Conservation (phyloP, 1,284 basidiomycete genomes). For the Leccinum pseudoinsigne region DNA sequence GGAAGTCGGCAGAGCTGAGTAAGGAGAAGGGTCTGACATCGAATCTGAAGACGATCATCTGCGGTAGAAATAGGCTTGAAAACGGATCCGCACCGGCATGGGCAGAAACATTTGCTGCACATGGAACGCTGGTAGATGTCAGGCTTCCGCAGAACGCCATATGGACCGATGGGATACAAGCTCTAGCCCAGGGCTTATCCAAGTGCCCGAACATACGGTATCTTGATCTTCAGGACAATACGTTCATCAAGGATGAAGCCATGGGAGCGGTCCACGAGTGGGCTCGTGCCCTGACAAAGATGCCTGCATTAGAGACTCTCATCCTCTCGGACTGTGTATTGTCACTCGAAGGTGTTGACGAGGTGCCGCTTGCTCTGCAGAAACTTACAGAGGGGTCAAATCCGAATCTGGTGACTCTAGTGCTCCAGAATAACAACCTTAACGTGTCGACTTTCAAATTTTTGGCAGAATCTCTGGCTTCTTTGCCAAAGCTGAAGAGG, state of each 20-base stretch:
- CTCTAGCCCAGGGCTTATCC: slow-evolving; percentile 76
- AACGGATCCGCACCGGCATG: slow-evolving; percentile 85
- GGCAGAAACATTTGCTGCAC: slow-evolving; percentile 88
- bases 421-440: slow-evolving; percentile 91
- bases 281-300: slow-evolving; percentile 61
- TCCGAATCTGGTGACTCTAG: slow-evolving; percentile 70
- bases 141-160: slow-evolving; percentile 98
- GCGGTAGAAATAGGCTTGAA: slow-evolving; percentile 94
- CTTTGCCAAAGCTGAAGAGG: slow-evolving; percentile 58
- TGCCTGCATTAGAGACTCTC: slow-evolving; percentile 79
- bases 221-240: slow-evolving; percentile 97
- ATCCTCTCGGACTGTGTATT: slow-evolving; percentile 95
- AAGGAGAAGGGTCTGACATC: slow-evolving; percentile 67
- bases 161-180: slow-evolving; percentile 89
- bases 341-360: slow-evolving; percentile 62
- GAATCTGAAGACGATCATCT: slow-evolving; percentile 82
- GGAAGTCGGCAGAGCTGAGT: slow-evolving; percentile 73
- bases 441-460: slow-evolving; percentile 69
- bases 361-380: slow-evolving; percentile 63
- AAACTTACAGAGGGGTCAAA: slow-evolving; percentile 74
- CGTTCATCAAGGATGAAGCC: slow-evolving; percentile 78
- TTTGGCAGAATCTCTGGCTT: slow-evolving; percentile 66
- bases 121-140: slow-evolving; percentile 82
- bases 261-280: slow-evolving; percentile 60
- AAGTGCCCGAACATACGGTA: slow-evolving; percentile 69